Evolutionary conservation across 2,329 filamentous ascomycete genomes (phyloP).

Genomic region (Fusarium denticulatum): DNA sequence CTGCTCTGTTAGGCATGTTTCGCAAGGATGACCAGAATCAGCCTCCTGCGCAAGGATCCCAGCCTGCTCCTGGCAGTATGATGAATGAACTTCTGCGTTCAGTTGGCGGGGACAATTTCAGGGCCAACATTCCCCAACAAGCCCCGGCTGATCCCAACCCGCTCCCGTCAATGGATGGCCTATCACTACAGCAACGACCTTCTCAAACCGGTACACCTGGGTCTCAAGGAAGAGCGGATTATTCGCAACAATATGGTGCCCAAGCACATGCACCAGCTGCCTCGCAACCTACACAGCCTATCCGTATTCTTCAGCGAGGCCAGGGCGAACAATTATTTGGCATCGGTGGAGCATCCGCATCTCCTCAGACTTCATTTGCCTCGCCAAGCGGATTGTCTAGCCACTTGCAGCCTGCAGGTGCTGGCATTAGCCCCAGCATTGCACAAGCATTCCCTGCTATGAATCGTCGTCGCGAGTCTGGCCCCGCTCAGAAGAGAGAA

Average conservation of each 20-base stretch:
- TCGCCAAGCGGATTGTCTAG: slow-evolving; percentile 33
- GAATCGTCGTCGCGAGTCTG: slow-evolving; percentile 40
- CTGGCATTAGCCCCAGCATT: slow-evolving; percentile 32
- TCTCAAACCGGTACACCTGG: slow-evolving; percentile 22
- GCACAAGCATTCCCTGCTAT: slow-evolving; percentile 30
- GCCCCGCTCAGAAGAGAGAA: slow-evolving; percentile 48
- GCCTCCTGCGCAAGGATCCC: slow-evolving; percentile 10
- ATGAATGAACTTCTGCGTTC: slow-evolving; percentile 36
- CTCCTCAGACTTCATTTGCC: slow-evolving; percentile 39
- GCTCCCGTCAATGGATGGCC: slow-evolving; percentile 31
- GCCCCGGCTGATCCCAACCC: slow-evolving; percentile 26
- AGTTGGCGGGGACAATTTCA: slow-evolving; percentile 12
- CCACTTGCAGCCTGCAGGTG: slow-evolving; percentile 28
- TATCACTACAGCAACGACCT: slow-evolving; percentile 32
- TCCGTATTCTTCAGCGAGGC: slow-evolving; percentile 51
- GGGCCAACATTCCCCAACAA: slow-evolving; percentile 23
- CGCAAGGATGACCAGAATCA: slow-evolving; percentile 51
- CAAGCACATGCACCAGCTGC: slow-evolving; percentile 7
- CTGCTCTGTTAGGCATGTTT: slow-evolving; percentile 64
- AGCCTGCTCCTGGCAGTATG: slow-evolving; percentile 29
- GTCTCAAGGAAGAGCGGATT: slow-evolving; percentile 29
- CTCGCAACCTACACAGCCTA: slow-evolving; percentile 37
- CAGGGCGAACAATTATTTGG: slow-evolving; percentile 42
- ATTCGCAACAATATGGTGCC: slow-evolving; percentile 24
- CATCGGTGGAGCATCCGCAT: slow-evolving; percentile 12